A percentile compares a stretch with the other conserved stretches of the same genome.
Conservation (phyloP, 179 eudicot genomes). For the Silene noctiflora region DNA sequence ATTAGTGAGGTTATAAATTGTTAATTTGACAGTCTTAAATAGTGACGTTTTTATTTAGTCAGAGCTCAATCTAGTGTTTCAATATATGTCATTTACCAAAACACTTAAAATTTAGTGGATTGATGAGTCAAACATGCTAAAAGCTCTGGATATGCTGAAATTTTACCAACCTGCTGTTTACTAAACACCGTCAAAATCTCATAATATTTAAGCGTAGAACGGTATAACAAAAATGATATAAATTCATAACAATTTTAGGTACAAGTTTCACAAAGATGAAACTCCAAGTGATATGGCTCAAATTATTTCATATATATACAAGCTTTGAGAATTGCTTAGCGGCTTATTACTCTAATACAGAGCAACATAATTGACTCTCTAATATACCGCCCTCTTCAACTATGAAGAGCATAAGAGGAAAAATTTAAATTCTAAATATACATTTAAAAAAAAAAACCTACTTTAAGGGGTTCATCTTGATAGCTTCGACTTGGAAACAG, state of each 20-base stretch:
- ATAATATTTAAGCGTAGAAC: too few species aligned
- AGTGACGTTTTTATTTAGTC: too few species aligned
- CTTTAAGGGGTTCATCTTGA: slow-evolving; percentile 22
- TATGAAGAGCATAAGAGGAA: background rate
- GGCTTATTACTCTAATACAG: slow-evolving; percentile 19
- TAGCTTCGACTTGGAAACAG: slow-evolving; percentile 40
- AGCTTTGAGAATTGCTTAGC: slow-evolving; percentile 19
- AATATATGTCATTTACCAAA: too few species aligned
- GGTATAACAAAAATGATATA: too few species aligned
- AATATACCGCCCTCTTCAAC: slow-evolving; percentile 8
- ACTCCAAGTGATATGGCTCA: slow-evolving; percentile 15
- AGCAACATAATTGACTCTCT: background rate
- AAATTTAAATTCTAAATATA: background rate
- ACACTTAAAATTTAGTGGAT: too few species aligned
- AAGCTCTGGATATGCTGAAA: too few species aligned
- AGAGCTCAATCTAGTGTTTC: too few species aligned
- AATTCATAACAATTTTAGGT: background rate
- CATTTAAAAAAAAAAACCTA: background rate
- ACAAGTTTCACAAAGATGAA: background rate
- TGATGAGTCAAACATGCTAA: too few species aligned
- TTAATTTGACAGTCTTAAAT: too few species aligned
- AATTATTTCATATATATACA: slow-evolving; percentile 29
- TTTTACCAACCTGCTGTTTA: too few species aligned
- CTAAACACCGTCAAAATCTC: too few species aligned
- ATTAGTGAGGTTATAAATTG: too few species aligned